A percentile compares a stretch with the other conserved stretches of the same genome.
Evolutionary conservation across 352 stramenopile species (phyloP).

Genomic region (Globisporangium emineosum): DNA sequence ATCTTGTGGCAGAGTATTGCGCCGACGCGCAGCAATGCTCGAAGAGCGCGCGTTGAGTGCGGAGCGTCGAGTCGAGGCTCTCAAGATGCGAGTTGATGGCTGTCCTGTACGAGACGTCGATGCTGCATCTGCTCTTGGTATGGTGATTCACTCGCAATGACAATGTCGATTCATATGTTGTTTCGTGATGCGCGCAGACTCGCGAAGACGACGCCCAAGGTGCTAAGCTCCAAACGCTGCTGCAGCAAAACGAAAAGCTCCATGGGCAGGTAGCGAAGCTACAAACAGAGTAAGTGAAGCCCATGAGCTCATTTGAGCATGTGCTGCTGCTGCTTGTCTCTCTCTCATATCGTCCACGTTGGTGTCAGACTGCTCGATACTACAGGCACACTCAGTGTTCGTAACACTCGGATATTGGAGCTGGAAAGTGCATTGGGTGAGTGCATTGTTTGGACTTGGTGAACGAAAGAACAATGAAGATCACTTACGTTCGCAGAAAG

Average conservation of each 20-base stretch:
- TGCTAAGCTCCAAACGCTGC: background rate
- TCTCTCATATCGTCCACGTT: background rate
- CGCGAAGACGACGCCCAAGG: background rate
- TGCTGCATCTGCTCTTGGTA: background rate
- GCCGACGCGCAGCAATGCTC: background rate
- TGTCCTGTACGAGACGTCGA: background rate
- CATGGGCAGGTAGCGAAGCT: slow-evolving; percentile 1
- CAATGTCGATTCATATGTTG: background rate
- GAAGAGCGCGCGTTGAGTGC: slow-evolving; percentile 5
- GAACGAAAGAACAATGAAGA: background rate
- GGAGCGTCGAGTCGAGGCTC: background rate
- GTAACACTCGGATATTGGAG: slow-evolving; percentile 1
- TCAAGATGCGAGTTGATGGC: background rate
- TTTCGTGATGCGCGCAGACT: background rate
- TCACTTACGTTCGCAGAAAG: background rate
- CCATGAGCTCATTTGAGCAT: background rate
- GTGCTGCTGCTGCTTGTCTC: background rate
- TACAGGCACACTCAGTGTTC: background rate
- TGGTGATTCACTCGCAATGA: background rate
- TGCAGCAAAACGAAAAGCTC: background rate
- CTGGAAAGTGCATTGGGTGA: slow-evolving; percentile 7
- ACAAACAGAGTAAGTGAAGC: background rate
- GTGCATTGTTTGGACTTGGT: background rate
- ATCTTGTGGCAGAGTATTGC: background rate
- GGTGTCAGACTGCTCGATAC: background rate